phyloP scores from a whole-genome alignment of 2,329 filamentous ascomycete species.

The Sarocladium brachiariae region DNA sequence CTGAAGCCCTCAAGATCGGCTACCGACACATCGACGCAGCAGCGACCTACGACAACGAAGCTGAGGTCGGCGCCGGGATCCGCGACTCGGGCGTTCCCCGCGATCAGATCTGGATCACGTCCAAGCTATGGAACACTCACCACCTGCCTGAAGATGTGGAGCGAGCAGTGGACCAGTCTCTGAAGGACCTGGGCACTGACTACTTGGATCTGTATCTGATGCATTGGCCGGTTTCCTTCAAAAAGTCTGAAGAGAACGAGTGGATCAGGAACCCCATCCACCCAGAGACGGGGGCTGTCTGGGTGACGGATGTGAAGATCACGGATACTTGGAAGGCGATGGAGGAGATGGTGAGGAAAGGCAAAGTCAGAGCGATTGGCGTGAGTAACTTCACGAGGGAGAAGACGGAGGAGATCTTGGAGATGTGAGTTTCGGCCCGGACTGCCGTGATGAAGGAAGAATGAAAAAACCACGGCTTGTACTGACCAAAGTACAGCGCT shows the following conservation, averaged over 20 bases:
- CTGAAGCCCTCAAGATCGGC: constrained; percentile 35
- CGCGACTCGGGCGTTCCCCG: constrained; percentile 30
- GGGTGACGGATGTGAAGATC: constrained; percentile 27
- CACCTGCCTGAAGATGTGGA: constrained; percentile 43
- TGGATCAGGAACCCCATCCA: constrained; percentile 34
- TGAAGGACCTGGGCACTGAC: constrained; percentile 42
- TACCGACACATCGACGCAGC: constrained; percentile 44
- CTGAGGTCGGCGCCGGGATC: constrained; percentile 35
- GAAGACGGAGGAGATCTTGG: constrained; percentile 45
- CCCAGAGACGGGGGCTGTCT: constrained; percentile 38
- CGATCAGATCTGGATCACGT: constrained; percentile 43
- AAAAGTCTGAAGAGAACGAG: constrained; percentile 34
- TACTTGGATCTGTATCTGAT: constrained; percentile 48
- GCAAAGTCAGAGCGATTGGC: constrained; percentile 51
- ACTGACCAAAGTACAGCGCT: constrained; percentile 21
- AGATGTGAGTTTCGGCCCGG: constrained; percentile 5
- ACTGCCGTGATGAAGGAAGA: constrained; percentile 21
- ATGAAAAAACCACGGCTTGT: background rate
- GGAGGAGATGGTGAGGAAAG: constrained; percentile 22
- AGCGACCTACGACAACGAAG: constrained; percentile 38
- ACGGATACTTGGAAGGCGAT: constrained; percentile 22
- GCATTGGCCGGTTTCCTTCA: constrained; percentile 39
- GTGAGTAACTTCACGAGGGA: constrained; percentile 51
- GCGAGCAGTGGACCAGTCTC: constrained; percentile 38
- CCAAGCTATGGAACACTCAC: constrained; percentile 55